These are phyloP conservation scores for Mastigamoeba balamuthi DNA, from an alignment of 78 protist species.

Conservation along the genomic window DNA sequence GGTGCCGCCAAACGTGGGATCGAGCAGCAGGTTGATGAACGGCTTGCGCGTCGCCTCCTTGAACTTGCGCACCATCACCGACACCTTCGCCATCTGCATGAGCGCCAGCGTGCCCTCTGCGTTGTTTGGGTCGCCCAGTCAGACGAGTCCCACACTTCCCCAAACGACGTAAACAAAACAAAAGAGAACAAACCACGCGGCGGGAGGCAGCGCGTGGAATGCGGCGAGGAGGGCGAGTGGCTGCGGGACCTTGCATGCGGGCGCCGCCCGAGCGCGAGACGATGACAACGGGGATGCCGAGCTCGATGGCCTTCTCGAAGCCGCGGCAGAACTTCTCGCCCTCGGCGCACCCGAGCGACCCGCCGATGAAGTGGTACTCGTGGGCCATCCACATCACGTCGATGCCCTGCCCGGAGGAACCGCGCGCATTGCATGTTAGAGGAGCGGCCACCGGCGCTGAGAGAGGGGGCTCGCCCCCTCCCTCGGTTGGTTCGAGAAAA, in stretches of 20 bases:
- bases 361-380: conserved; percentile 6
- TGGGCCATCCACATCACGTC: conserved; percentile 1
- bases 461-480: background rate
- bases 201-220: conserved; percentile 1
- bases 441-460: background rate
- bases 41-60: background rate
- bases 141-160: too few species aligned
- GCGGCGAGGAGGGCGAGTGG: conserved; percentile 1
- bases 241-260: conserved; percentile 31
- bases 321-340: conserved; percentile 23
- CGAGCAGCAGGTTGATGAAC: conserved; percentile 9
- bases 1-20: conserved; percentile 41
- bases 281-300: conserved; percentile 3
- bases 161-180: too few species aligned
- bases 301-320: conserved; percentile 12
- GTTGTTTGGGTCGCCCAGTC: too few species aligned
- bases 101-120: conserved; percentile 32
- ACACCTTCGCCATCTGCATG: conserved; percentile 45
- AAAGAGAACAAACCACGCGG: too few species aligned
- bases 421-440: background rate
- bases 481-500: too few species aligned
- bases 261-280: conserved; percentile 20
- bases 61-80: conserved; percentile 2
- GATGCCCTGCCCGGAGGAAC: background rate
- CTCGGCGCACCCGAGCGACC: conserved; percentile 45